Base-by-base conservation (phyloP, 345 rosid species). In the Arabidopsis arenosa region DNA sequence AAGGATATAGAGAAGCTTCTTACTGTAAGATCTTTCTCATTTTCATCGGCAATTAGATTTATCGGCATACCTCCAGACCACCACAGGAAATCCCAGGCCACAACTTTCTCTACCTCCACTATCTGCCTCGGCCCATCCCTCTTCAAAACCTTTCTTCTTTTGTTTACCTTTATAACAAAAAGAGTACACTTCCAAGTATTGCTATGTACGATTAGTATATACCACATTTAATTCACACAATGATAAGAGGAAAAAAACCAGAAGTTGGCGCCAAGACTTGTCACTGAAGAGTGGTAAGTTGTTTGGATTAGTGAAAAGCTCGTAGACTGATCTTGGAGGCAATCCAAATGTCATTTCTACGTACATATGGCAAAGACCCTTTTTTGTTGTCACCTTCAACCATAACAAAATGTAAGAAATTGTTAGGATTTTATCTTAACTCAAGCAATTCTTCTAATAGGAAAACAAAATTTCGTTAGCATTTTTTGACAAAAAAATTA, bases 41-140 rank as follows among this genome's bases (percentile, higher is more conserved):
- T 87, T 75, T 90, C 92, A 51, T 87, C 89, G 10, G 87, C 87
- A 52, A 82, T 58, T 68, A 89, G 82, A 76, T 82, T 84, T 58
- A 92, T 91, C 0, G 88, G 83, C 57, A 92, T 79, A 5, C 88
- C 78, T 72, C 91, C 89, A 1, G 97, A 89, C 90, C 91, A 88
- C 96, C 90, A 90, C 35, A 92, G 89, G 52, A 92, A 92, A 80
- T 82, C 86, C 96, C 93, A 90, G 12, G 84, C 7, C 26, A 95
- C 83, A 33, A 90, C 84, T 79, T 92, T 94, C 72, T 86, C 95
- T 17, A 86, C 43, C 56, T 88, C 86, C 18, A 84, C 90, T 49
- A 85, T 84, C 80, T 88, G 92, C 66, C 91, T 80, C 5, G 70
- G 74, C 63, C 90, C 93, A 59, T 87, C 92, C 72, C 88, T 86